A percentile compares a stretch with the other conserved stretches of the same genome.
These are phyloP conservation scores for Bacterosira constricta DNA, from an alignment of 108 stramenopile genomes.

Conservation along the genomic window DNA sequence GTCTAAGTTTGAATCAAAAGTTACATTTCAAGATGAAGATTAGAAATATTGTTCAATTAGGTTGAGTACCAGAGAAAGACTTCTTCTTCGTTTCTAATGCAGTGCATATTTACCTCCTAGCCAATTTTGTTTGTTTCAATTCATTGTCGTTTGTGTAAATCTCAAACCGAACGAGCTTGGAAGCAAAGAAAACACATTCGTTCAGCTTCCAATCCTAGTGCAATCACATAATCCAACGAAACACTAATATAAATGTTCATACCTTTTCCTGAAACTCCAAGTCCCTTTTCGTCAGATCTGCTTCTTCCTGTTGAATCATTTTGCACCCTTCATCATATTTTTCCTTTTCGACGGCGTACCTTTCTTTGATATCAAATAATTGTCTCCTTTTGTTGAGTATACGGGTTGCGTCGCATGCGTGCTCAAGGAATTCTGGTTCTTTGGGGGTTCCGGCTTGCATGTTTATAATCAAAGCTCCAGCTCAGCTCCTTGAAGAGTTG, in stretches of 20 bases:
- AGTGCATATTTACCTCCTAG: conserved; percentile 20
- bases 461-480: not conserved
- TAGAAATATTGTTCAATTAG: not conserved
- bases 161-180: conserved; percentile 15
- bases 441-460: not conserved
- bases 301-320: conserved; percentile 15
- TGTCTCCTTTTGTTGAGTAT: conserved; percentile 35
- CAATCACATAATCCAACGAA: no score
- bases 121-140: not conserved
- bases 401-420: conserved; percentile 42
- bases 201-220: no score
- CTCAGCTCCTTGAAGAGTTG: no score
- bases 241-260: no score
- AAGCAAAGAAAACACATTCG: no score
- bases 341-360: conserved; percentile 7
- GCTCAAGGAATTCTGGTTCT: conserved; percentile 27
- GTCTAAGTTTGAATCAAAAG: not conserved
- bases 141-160: conserved; percentile 12
- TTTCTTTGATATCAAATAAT: conserved; percentile 34
- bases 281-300: conserved; percentile 4
- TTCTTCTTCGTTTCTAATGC: not conserved
- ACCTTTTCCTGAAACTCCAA: conserved; percentile 23
- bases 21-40: not conserved
- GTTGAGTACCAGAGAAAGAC: not conserved
- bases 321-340: not conserved